phyloP scores from a whole-genome alignment of 1,284 basidiomycete genomes.

The Fomitopsis palustris region DNA sequence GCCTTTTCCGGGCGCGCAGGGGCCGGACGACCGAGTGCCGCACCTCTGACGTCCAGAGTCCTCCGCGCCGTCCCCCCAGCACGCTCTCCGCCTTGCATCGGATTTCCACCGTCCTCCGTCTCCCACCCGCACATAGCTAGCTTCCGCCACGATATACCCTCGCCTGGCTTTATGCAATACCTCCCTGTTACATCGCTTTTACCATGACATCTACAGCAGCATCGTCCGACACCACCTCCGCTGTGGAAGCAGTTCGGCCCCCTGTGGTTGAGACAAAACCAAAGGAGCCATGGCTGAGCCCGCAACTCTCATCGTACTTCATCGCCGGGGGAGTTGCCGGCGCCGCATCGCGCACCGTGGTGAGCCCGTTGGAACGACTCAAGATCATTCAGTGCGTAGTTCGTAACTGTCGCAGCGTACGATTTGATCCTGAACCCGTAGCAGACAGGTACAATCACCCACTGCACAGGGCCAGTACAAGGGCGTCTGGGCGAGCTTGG shows the following conservation, averaged over 20 bases:
- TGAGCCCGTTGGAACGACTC: conserved; percentile 86
- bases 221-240: not conserved
- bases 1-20: not conserved
- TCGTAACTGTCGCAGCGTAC: not conserved
- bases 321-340: conserved; percentile 81
- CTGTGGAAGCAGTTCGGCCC: not conserved
- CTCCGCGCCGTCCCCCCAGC: not conserved
- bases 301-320: conserved; percentile 62
- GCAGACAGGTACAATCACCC: conserved; percentile 77
- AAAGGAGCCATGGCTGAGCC: conserved; percentile 37
- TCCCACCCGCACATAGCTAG: not conserved
- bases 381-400: conserved; percentile 90
- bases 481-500: conserved; percentile 79
- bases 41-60: not conserved
- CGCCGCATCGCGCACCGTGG: conserved; percentile 86
- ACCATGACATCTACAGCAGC: not conserved
- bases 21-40: not conserved
- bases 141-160: not conserved
- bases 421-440: not conserved
- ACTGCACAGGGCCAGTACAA: conserved; percentile 66
- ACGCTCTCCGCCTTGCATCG: not conserved
- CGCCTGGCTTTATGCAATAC: not conserved
- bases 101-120: not conserved
- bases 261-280: conserved; percentile 6
- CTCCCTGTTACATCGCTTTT: not conserved